A percentile compares a stretch with the other conserved stretches of the same genome.
Evolutionary conservation across 2,329 filamentous ascomycete genomes (phyloP).

Genomic region (Hypoxylon sp.): DNA sequence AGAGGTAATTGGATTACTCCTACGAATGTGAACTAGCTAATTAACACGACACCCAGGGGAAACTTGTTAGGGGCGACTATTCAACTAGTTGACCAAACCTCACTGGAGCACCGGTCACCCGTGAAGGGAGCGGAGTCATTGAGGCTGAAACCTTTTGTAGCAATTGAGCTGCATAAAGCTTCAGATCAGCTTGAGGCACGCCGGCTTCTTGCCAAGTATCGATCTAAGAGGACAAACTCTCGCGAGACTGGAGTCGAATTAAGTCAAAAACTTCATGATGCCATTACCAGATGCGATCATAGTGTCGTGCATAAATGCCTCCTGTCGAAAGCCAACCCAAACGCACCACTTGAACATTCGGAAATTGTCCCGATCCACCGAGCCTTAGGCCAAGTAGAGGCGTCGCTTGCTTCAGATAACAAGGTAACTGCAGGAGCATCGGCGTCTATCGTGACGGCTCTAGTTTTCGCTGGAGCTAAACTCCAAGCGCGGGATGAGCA

Average conservation of each 20-base stretch:
- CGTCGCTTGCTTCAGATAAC: slow-evolving; percentile 37
- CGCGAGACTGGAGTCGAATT: slow-evolving; percentile 25
- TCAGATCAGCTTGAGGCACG: slow-evolving; percentile 32
- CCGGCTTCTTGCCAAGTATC: slow-evolving; percentile 40
- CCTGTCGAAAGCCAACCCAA: slow-evolving; percentile 39
- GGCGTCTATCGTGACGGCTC: slow-evolving; percentile 39
- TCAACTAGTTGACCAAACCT: slow-evolving; percentile 33
- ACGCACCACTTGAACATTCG: slow-evolving; percentile 32
- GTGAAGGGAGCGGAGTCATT: slow-evolving; percentile 27
- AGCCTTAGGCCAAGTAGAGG: slow-evolving; percentile 37
- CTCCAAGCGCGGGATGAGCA: slow-evolving; percentile 36
- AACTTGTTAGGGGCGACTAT: slow-evolving; percentile 37
- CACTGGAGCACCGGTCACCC: slow-evolving; percentile 15
- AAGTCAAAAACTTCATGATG: slow-evolving; percentile 41
- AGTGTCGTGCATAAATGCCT: slow-evolving; percentile 41
- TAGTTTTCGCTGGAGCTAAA: slow-evolving; percentile 42
- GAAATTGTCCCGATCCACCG: slow-evolving; percentile 41
- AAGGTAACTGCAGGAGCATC: slow-evolving; percentile 30
- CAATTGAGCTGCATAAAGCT: slow-evolving; percentile 35
- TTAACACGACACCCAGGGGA: slow-evolving; percentile 26
- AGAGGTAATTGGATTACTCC: slow-evolving; percentile 36
- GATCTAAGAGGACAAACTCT: slow-evolving; percentile 27
- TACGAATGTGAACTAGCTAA: not conserved
- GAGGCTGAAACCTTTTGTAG: slow-evolving; percentile 39
- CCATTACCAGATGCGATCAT: slow-evolving; percentile 38